Evolutionary conservation across 768 basidiomycete species (phyloP), one percentile per base, ranked within the genome.

Genomic region (Podaxis sp.): DNA sequence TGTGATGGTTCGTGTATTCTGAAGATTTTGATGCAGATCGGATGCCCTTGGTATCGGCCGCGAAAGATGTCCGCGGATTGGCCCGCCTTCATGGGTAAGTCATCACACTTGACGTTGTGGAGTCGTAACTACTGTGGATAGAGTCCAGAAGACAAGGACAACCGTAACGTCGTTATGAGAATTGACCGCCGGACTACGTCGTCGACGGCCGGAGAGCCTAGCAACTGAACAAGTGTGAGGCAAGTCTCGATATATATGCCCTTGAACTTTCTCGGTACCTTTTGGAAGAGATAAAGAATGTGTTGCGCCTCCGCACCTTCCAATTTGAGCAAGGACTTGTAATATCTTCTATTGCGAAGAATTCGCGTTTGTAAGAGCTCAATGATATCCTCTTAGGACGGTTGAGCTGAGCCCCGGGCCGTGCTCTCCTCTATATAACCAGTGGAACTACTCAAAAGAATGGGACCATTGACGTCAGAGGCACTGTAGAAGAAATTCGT

Each of bases 21-120:
- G 6, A 43, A 15, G 3, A 43, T 55, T 53, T 74, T 74, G 29
- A 73, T 17, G 51, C 70, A 72, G 0, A 74, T 67, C 2, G 41
- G n/a, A 25, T 64, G 64, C 8, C 65, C 68, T 1, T 64, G 61
- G 50, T 66, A 66, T 19, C 43, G 3, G 3, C 70, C 71, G 53
- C 55, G 70, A 65, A 70, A 73, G 15, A 75, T 68, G 8, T 75
- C 74, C 4, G 70, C 67, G 55, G 71, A 73, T 49, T 24, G 24
- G 13, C 57, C 57, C 3, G 25, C 22, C 11, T 43, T 29, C 1
- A 49, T 12, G 13, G 57, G 47, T 24, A 24, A 12, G 3, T 12
- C 12, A 1, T n/a, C 22, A 13, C 33, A 33, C 25, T 40, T 9
- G 17, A 59, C 49, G 17, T 38, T n/a, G 1, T 50, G 47, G 15